Percentiles rank a stretch among this genome's conserved stretches.
phyloP scores from a whole-genome alignment of 2,329 filamentous ascomycete species.

The Lecanicillium sp. region DNA sequence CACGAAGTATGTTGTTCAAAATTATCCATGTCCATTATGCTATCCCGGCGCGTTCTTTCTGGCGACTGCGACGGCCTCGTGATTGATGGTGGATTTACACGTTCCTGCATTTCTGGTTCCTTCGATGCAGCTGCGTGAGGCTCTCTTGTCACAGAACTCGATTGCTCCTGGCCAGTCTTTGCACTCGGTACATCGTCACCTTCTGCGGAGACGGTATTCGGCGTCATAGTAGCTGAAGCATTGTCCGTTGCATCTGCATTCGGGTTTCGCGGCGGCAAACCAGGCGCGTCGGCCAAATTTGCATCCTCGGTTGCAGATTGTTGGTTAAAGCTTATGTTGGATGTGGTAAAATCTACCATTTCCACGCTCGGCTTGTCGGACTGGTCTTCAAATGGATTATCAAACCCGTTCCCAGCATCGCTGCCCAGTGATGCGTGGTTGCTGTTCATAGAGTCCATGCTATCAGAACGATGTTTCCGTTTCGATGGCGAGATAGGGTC shows the following conservation, averaged over 20 bases:
- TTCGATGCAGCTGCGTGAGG: too few relatives aligned
- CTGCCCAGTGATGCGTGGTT: conserved; percentile 36
- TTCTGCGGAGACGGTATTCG: conserved; percentile 16
- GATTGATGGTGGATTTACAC: too few relatives aligned
- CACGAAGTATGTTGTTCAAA: too few relatives aligned
- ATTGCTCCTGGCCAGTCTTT: too few relatives aligned
- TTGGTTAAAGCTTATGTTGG: too few relatives aligned
- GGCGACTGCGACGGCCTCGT: too few relatives aligned
- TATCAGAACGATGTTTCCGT: conserved; percentile 36
- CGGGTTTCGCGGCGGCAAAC: conserved; percentile 9
- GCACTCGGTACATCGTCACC: conserved; percentile 6
- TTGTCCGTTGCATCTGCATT: conserved; percentile 11
- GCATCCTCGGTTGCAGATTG: conserved; percentile 15
- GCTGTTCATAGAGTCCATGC: conserved; percentile 37
- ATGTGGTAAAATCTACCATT: too few relatives aligned
- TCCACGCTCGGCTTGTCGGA: too few relatives aligned
- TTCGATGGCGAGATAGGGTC: conserved; percentile 37
- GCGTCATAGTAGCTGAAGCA: conserved; percentile 17
- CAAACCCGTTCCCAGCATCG: conserved; percentile 24
- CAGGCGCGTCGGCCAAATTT: conserved; percentile 9
- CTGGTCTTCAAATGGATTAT: conserved; percentile 13
- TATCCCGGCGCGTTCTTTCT: too few relatives aligned
- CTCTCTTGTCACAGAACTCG: too few relatives aligned
- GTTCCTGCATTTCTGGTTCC: too few relatives aligned
- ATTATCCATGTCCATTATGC: too few relatives aligned